Evolutionary conservation across 148 eudicot species (phyloP), one percentile per base, ranked within the genome.

Genomic region (Chenopodium formosanum): DNA sequence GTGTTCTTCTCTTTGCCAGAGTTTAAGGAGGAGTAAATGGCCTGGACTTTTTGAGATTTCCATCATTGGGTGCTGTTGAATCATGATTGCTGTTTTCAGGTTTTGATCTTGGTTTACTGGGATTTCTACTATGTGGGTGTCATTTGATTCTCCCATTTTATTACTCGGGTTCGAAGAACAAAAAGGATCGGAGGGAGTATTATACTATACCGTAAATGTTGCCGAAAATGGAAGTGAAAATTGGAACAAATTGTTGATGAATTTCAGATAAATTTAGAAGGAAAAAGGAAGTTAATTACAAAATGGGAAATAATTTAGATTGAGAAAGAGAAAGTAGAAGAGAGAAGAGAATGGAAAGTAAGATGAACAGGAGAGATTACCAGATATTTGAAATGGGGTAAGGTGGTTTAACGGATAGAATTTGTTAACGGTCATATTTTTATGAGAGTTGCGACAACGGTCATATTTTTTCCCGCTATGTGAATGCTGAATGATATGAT

Each of bases 11-110:
- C 98, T 81, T 76, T 94, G 98, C 92, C 91, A 93, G 7, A 94
- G 94, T 90, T 94, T 94, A 64, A 94, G 89, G 44, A 94, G 93
- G 50, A 94, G 81, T 60, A 94, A 91, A 76, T 94, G 98, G 64
- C 98, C 98, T 13, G 94, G 94, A 78, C 88, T 90, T 56, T 83
- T 75, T 1, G 98, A 94, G 71, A 94, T 94, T 83, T 94, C 98
- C 88, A 83, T 87, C 74, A 92, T 50, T 11, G 98, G 98, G 86
- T 94, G 98, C 83, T 91, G 85, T 48, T 92, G 88, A 65, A 94
- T 89, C 13, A 90, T 88, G 0, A 71, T 67, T 60, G 74, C 73
- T 9, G 74, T 75, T 44, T 78, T 83, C 0, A 65, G 16, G 3
- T 47, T 16, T 14, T 66, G 25, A n/a, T 58, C 13, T 44, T 77